These are phyloP conservation scores for Pseudozyma tsukubaensis DNA, from an alignment of 1,284 basidiomycete genomes.

Conservation along the genomic window DNA sequence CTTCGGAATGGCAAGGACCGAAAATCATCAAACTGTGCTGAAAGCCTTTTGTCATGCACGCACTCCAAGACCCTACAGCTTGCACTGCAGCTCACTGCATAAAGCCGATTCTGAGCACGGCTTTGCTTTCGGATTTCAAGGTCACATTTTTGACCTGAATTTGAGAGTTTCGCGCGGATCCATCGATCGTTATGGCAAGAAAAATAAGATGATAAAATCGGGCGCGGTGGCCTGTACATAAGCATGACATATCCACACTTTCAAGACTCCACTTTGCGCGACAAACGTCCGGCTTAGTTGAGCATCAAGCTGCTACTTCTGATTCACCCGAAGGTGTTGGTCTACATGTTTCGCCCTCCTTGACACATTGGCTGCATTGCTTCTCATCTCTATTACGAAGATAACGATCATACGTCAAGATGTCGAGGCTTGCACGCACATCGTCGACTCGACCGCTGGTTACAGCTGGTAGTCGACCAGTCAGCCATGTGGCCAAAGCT, in stretches of 20 bases:
- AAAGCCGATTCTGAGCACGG: slow-evolving; percentile 19
- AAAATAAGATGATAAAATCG: background rate
- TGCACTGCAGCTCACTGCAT: slow-evolving; percentile 28
- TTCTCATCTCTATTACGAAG: too few species aligned
- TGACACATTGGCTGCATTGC: too few species aligned
- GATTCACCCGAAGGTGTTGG: slow-evolving; percentile 5
- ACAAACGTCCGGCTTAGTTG: slow-evolving; percentile 17
- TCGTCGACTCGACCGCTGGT: slow-evolving; percentile 8
- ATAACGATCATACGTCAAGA: background rate
- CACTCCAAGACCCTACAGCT: slow-evolving; percentile 25
- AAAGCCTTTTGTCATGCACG: slow-evolving; percentile 13
- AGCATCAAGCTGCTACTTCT: slow-evolving; percentile 5
- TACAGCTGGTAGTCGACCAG: slow-evolving; percentile 9
- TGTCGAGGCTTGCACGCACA: slow-evolving; percentile 28
- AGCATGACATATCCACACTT: slow-evolving; percentile 23
- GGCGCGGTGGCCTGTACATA: slow-evolving; percentile 1
- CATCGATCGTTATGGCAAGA: background rate
- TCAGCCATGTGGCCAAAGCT: background rate
- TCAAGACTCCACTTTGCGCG: slow-evolving; percentile 19
- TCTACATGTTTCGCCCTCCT: too few species aligned
- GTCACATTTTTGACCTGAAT: slow-evolving; percentile 1
- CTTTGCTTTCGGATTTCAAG: slow-evolving; percentile 26
- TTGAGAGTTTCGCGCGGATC: background rate
- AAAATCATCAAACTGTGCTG: slow-evolving; percentile 4
- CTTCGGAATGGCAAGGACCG: slow-evolving; percentile 4